A percentile compares a stretch with the other conserved stretches of the same genome.
These are phyloP conservation scores for Diplodia seriata DNA, from an alignment of 2,329 filamentous ascomycete species.

Conservation along the genomic window DNA sequence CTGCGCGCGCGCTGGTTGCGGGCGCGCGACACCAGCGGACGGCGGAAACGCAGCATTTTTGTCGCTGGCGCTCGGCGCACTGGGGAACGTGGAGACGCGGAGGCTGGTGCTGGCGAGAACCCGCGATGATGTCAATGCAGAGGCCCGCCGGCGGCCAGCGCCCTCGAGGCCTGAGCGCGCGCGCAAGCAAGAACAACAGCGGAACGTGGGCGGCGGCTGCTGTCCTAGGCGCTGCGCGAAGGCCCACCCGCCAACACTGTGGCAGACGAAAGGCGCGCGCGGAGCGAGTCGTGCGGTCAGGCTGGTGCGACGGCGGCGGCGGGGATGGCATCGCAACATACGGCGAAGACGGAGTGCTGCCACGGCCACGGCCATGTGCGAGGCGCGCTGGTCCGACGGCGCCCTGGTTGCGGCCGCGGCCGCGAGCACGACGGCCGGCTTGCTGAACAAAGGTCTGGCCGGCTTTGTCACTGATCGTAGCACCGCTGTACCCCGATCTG, in stretches of 20 bases:
- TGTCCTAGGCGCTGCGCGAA: constrained; percentile 10
- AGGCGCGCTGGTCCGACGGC: constrained; percentile 20
- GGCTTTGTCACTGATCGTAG: constrained; percentile 32
- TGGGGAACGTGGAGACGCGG: constrained; percentile 21
- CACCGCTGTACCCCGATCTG: constrained; percentile 31
- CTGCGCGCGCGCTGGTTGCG: constrained; percentile 15
- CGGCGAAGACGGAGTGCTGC: constrained; percentile 22
- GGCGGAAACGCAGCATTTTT: not conserved
- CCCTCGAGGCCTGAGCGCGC: constrained; percentile 8
- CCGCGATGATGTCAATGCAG: constrained; percentile 28
- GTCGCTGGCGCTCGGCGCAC: not conserved
- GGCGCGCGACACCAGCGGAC: not conserved
- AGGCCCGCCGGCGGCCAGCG: constrained; percentile 10
- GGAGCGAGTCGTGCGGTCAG: constrained; percentile 25
- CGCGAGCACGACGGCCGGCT: constrained; percentile 5
- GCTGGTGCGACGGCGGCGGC: constrained; percentile 22
- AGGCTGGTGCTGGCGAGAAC: constrained; percentile 15
- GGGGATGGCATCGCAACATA: constrained; percentile 3
- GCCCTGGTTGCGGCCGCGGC: constrained; percentile 19
- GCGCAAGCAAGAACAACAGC: constrained; percentile 19
- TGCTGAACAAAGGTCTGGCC: constrained; percentile 29
- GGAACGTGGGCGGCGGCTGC: constrained; percentile 18
- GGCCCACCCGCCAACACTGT: constrained; percentile 16
- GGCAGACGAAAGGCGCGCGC: not conserved
- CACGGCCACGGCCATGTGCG: constrained; percentile 29